Evolutionary conservation across 148 eudicot species (phyloP).

Genomic region (Chenopodium quinoa): DNA sequence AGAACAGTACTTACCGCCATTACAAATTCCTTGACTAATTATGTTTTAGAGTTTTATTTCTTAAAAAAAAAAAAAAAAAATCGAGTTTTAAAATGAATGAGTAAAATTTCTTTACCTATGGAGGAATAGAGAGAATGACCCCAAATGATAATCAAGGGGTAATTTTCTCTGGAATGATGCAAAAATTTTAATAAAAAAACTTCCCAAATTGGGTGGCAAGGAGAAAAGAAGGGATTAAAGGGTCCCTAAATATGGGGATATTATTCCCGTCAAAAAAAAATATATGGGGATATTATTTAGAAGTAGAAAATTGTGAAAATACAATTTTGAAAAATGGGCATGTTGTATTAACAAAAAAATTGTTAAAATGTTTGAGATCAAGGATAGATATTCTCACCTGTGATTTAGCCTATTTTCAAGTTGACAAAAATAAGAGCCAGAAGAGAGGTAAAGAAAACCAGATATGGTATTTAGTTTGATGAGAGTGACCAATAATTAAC

Average conservation of each 20-base stretch:
- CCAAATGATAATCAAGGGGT: constrained; percentile 7
- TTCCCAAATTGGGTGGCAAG: constrained; percentile 13
- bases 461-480: neutral
- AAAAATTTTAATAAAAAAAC: too few relatives aligned
- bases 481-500: neutral
- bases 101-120: neutral
- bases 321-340: neutral
- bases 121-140: neutral
- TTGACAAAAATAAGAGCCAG: neutral
- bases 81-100: neutral
- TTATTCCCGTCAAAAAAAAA: neutral
- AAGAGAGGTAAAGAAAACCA: neutral
- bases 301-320: neutral
- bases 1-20: constrained; percentile 29
- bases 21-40: neutral
- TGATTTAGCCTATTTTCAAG: constrained; percentile 19
- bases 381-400: constrained; percentile 2
- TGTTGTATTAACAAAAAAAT: neutral
- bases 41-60: neutral
- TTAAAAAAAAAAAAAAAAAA: too few relatives aligned
- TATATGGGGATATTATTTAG: constrained; percentile 17
- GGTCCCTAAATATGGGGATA: constrained; percentile 14
- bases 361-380: neutral
- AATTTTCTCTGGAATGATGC: constrained; percentile 7
- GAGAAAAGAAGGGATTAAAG: constrained; percentile 21